Evolutionary conservation across 2,329 filamentous ascomycete species (phyloP), one percentile per base, ranked within the genome.

Genomic region (Pyrenochaeta sp.): DNA sequence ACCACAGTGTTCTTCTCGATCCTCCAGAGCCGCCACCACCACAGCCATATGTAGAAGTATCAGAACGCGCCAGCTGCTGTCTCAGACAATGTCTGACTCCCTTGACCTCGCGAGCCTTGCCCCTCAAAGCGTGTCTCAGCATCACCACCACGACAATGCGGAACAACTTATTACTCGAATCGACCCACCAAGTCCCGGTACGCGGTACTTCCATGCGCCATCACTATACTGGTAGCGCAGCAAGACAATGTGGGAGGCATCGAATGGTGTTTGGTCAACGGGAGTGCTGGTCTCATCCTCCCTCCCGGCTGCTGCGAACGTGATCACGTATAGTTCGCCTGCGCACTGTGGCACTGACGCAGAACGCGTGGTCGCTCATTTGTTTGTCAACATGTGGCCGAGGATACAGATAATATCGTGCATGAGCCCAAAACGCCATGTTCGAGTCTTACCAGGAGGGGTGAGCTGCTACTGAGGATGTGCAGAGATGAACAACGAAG

Each of bases 321-420:
- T n/a, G 8, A 6, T 30, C 22, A 22, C 18, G 23, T 18, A 38
- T 18, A 10, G 14, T 27, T 34, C 15, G 17, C 29, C 13, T 34
- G 22, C 27, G 35, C 22, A 19, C 23, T 41, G 49, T 53, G 20
- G 45, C 34, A 58, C 55, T 51, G 45, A 53, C 39, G 41, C 48
- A 58, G 24, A 41, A 44, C 32, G 21, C 28, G 41, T 40, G 41
- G 39, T 28, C 30, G n/a, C 5, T 24, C 11, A 27, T 26, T 18
- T 13, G 10, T 13, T 26, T 9, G 17, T 29, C 11, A n/a, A 14
- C n/a, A 22, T 13, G 13, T 7, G 21, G 19, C 4, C 3, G 8
- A 3, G n/a, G 27, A 9, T 13, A 7, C 19, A 18, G 14, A 30
- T 17, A 8, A 11, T 3, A 18, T 17, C 27, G 6, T 10, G 27